These are phyloP conservation scores for Hypoxylon cercidicola DNA, from an alignment of 495 filamentous ascomycete species.

Conservation along the genomic window DNA sequence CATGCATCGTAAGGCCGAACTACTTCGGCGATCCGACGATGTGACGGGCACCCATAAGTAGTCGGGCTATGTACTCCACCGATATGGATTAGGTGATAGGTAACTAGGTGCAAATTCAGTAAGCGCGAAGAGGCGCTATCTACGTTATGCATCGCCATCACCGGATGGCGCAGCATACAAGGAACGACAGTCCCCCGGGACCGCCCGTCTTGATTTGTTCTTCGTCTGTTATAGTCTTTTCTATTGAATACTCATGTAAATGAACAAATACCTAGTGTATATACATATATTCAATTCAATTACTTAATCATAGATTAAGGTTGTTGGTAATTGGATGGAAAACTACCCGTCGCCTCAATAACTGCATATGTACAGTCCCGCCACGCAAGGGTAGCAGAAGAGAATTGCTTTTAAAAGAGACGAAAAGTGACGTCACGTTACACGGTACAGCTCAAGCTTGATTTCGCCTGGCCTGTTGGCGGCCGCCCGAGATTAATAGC, in stretches of 20 bases:
- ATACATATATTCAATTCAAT: too few relatives aligned
- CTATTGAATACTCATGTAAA: too few relatives aligned
- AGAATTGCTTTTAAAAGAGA: constrained; percentile 12
- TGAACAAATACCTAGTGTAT: too few relatives aligned
- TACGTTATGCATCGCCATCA: constrained; percentile 25
- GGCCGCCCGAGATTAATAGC: constrained; percentile 12
- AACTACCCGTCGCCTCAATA: neutral
- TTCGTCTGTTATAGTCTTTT: too few relatives aligned
- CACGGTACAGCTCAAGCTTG: constrained; percentile 30
- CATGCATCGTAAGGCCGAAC: constrained; percentile 17
- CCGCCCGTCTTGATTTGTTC: neutral
- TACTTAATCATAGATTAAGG: neutral
- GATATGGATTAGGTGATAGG: neutral
- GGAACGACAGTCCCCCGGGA: neutral
- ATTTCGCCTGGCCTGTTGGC: constrained; percentile 10
- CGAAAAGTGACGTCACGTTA: constrained; percentile 37
- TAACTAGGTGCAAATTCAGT: constrained; percentile 16
- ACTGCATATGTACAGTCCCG: neutral
- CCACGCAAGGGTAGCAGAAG: neutral
- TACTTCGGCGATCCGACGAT: constrained; percentile 22
- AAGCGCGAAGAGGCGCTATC: constrained; percentile 20
- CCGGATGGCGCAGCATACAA: constrained; percentile 26
- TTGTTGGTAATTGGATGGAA: too few relatives aligned
- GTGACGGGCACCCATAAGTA: neutral
- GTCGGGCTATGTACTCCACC: neutral